A percentile compares a stretch with the other conserved stretches of the same genome.
Evolutionary conservation across 805 yeast genomes (phyloP).

Genomic region (Sporopachydermia lactativora): DNA sequence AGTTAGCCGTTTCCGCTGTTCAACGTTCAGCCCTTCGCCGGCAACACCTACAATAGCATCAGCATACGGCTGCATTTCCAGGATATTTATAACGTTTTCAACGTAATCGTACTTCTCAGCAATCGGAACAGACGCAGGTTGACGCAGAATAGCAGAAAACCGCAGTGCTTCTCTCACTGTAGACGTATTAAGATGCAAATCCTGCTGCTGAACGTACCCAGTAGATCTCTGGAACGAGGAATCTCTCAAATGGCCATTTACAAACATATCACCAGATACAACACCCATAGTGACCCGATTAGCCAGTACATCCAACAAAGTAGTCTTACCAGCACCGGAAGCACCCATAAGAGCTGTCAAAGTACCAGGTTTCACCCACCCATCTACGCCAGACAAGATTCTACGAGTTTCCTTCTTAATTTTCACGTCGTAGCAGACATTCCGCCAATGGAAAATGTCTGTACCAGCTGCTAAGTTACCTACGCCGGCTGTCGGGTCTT

Average conservation of each 20-base stretch:
- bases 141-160: constrained; percentile 57
- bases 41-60: constrained; percentile 66
- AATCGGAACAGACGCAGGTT: constrained; percentile 35
- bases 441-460: constrained; percentile 65
- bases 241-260: constrained; percentile 48
- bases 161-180: constrained; percentile 62
- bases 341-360: constrained; percentile 69
- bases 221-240: constrained; percentile 50
- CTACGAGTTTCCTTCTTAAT: constrained; percentile 47
- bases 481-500: constrained; percentile 17
- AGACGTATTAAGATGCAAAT: constrained; percentile 47
- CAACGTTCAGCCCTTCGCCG: constrained; percentile 56
- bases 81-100: constrained; percentile 45
- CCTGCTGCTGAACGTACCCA: constrained; percentile 71
- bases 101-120: constrained; percentile 52
- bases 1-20: constrained; percentile 46
- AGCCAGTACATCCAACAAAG: constrained; percentile 55
- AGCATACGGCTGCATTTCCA: constrained; percentile 51
- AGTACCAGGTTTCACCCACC: constrained; percentile 77
- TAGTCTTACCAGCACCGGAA: constrained; percentile 75
- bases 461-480: constrained; percentile 7
- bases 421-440: constrained; percentile 56
- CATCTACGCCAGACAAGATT: constrained; percentile 52
- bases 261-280: constrained; percentile 52
- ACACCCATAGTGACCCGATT: constrained; percentile 60